Base-by-base conservation (phyloP, 108 stramenopile species). In the Cyclotella distinguenda region DNA sequence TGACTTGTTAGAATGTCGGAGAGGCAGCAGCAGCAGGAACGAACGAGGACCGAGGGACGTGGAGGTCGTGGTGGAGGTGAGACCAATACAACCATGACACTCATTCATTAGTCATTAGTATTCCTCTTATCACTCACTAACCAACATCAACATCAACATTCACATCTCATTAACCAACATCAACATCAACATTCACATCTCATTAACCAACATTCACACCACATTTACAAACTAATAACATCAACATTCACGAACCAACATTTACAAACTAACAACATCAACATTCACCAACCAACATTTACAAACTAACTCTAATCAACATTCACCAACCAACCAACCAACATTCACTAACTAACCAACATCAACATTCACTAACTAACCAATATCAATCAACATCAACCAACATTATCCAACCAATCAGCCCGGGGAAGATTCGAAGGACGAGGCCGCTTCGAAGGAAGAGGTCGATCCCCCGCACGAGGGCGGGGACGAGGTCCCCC, bases 11-110 rank as follows among this genome's bases (percentile, higher is more conserved):
- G 16, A 1, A 22, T 22, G 46, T 18, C 16, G 16, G 21, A 22
- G 46, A 21, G 21, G 6, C 21, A 19, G 21, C 16, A 22, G 46
- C 46, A 52, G 15, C 1, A 30, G 15, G 13, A 36, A 35, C 19
- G 54, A 18, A 21, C 26, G 35, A 34, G 33, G 11, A 22, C 34
- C 36, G 34, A 32, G 1, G 54, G 54, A 21, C 54, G 54, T 19
- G 54, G 54, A 19, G 54, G 34, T 7, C 19, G 54, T 32, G 34
- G 54, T 10, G 23, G 51, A 31, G 54, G 54, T 38, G 36, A 10
- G 8, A 10, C 11, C 11, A 11, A 10, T 38, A 11, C 11, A 11
- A 11, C 8, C 11, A 10, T 50, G 6, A 27, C 28, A 27, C 28
- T 50, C 5, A 12, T 5, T 22, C 10, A 50, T 50, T 26, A 7